Evolutionary conservation across 2,329 filamentous ascomycete genomes (phyloP).

Genomic region (Scytalidium lignicola): DNA sequence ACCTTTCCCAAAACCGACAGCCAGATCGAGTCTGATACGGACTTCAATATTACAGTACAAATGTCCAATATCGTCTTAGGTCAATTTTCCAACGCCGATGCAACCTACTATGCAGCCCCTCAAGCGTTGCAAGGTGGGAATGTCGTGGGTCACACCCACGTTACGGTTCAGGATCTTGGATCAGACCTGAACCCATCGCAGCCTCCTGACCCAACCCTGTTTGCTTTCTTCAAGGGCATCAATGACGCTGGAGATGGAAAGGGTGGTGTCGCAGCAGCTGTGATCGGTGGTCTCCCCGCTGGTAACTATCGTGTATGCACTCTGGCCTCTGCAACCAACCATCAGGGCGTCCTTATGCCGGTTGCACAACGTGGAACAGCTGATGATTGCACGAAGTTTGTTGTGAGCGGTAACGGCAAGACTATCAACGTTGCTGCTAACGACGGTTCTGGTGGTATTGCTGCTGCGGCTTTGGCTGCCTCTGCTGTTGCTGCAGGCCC

Average conservation of each 20-base stretch:
- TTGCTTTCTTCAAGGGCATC: constrained; percentile 38
- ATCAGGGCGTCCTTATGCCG: constrained; percentile 38
- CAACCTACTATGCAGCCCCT: constrained; percentile 34
- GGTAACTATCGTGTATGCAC: constrained; percentile 41
- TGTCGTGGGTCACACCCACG: constrained; percentile 33
- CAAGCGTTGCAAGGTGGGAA: constrained; percentile 28
- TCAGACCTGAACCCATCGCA: constrained; percentile 23
- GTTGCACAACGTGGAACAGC: constrained; percentile 39
- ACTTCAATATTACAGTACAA: constrained; percentile 30
- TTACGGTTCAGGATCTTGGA: constrained; percentile 33
- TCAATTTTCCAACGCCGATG: constrained; percentile 33
- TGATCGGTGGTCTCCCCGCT: constrained; percentile 34
- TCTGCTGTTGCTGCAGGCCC: constrained; percentile 10
- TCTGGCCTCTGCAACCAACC: constrained; percentile 36
- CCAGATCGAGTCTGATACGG: constrained; percentile 19
- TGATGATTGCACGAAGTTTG: constrained; percentile 41
- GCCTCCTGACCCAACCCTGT: constrained; percentile 27
- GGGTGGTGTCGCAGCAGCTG: constrained; percentile 31
- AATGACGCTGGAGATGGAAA: constrained; percentile 34
- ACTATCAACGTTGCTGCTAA: constrained; percentile 16
- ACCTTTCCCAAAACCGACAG: constrained; percentile 21
- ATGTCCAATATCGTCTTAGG: constrained; percentile 30
- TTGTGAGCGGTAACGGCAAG: constrained; percentile 24
- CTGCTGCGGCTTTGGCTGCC: constrained; percentile 11
- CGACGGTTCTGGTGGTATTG: constrained; percentile 11